A percentile compares a stretch with the other conserved stretches of the same genome.
phyloP scores from a whole-genome alignment of 257 asterid species.

The Petrea volubilis region DNA sequence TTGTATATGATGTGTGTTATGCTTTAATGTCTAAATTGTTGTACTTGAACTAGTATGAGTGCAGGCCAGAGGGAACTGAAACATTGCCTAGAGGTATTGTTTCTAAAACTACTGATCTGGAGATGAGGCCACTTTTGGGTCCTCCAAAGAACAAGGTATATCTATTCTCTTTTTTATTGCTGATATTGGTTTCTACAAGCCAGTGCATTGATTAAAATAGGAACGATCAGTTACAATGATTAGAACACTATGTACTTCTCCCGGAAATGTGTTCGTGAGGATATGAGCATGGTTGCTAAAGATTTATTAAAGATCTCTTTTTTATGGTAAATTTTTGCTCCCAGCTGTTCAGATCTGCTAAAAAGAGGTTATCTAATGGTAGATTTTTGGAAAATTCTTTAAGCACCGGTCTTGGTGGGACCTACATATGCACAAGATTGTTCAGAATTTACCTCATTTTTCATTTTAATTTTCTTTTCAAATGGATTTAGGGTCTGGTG shows the following conservation, averaged over 20 bases:
- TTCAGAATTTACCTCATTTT: too few relatives aligned
- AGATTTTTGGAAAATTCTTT: too few relatives aligned
- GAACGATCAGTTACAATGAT: not conserved
- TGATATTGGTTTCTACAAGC: too few relatives aligned
- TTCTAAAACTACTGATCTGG: slow-evolving; percentile 53
- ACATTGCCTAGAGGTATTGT: slow-evolving; percentile 68
- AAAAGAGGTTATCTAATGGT: not conserved
- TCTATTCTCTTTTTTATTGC: not conserved
- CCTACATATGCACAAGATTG: too few relatives aligned
- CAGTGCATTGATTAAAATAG: not conserved
- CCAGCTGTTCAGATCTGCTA: not conserved
- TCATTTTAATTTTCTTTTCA: too few relatives aligned
- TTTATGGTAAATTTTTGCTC: not conserved
- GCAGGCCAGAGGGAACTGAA: slow-evolving; percentile 65
- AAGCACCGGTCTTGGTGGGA: too few relatives aligned
- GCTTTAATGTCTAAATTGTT: slow-evolving; percentile 6
- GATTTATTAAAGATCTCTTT: not conserved
- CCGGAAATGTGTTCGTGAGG: not conserved
- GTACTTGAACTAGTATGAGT: slow-evolving; percentile 40
- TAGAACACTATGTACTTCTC: not conserved
- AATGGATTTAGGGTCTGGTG: too few relatives aligned
- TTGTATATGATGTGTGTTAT: slow-evolving; percentile 2
- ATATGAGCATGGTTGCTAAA: not conserved
- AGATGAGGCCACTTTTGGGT: slow-evolving; percentile 66
- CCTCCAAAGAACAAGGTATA: slow-evolving; percentile 47